Percentiles rank a stretch among this genome's conserved stretches.
phyloP scores from a whole-genome alignment of 2,329 filamentous ascomycete genomes.

The Trichoderma harzianum region DNA sequence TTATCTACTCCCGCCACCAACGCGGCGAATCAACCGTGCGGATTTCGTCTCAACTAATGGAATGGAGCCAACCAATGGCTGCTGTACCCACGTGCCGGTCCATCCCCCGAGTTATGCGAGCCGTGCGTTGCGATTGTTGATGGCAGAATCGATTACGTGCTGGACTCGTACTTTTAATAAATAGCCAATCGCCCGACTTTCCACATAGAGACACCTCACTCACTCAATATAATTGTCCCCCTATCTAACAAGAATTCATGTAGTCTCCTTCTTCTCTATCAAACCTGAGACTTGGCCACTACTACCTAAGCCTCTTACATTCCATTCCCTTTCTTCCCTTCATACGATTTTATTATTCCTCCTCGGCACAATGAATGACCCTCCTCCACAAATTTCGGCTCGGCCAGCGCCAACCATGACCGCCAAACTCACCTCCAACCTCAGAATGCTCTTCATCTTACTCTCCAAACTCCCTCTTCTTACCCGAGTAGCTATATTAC shows the following conservation, averaged over 20 bases:
- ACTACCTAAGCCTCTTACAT: not conserved
- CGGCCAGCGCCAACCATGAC: not conserved
- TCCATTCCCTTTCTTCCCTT: no score
- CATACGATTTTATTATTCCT: not conserved
- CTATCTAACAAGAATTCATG: not conserved
- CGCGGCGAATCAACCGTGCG: no score
- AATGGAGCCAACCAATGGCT: not conserved
- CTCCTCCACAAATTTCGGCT: not conserved
- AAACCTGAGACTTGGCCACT: not conserved
- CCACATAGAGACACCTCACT: not conserved
- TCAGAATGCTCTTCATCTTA: conserved; percentile 31
- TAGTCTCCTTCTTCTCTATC: not conserved
- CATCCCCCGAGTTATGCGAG: not conserved
- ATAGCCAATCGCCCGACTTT: not conserved
- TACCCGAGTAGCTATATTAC: conserved; percentile 58
- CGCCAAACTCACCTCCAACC: not conserved
- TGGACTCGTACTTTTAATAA: not conserved
- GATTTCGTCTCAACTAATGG: not conserved
- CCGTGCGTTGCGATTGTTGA: not conserved
- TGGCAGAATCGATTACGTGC: not conserved
- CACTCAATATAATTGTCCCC: not conserved
- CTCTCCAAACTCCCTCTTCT: conserved; percentile 59
- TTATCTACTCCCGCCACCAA: not conserved
- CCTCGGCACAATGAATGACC: not conserved
- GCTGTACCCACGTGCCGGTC: not conserved